These are phyloP conservation scores for Ogataea hybrid DNA, from an alignment of 1,139 yeast genomes.

Conservation along the genomic window DNA sequence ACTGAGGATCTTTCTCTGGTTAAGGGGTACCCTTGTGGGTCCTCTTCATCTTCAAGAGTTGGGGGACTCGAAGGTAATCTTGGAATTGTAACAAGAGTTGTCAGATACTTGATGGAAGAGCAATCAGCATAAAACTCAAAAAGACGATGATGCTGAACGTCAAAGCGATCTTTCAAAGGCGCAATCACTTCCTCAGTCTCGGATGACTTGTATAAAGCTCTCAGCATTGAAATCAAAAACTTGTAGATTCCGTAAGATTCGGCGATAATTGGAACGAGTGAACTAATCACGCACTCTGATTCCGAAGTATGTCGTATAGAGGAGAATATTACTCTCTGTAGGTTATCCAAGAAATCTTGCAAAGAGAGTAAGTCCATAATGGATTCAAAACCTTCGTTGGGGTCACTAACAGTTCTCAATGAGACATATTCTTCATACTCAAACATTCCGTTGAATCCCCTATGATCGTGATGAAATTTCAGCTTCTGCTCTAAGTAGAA, in stretches of 20 bases:
- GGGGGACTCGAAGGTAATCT: slow-evolving; percentile 68
- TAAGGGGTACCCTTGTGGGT: too few relatives aligned
- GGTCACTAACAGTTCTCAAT: slow-evolving; percentile 83
- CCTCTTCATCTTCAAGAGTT: slow-evolving; percentile 40
- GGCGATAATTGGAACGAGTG: slow-evolving; percentile 88
- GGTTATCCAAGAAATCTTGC: slow-evolving; percentile 81
- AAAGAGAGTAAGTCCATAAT: slow-evolving; percentile 81
- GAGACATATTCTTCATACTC: slow-evolving; percentile 95
- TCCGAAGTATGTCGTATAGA: slow-evolving; percentile 52
- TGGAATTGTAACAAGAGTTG: slow-evolving; percentile 85
- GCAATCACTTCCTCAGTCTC: slow-evolving; percentile 76
- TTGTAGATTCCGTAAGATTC: slow-evolving; percentile 93
- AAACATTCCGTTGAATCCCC: slow-evolving; percentile 91
- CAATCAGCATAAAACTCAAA: slow-evolving; percentile 90
- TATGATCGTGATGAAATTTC: slow-evolving; percentile 79
- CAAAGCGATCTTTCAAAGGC: slow-evolving; percentile 70
- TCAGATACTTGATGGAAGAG: slow-evolving; percentile 77
- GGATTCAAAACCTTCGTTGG: slow-evolving; percentile 93
- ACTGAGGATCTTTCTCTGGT: too few relatives aligned
- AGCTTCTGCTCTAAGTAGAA: slow-evolving; percentile 68
- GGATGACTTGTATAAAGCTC: slow-evolving; percentile 69
- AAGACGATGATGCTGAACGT: slow-evolving; percentile 75
- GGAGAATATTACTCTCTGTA: slow-evolving; percentile 76
- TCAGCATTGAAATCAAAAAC: slow-evolving; percentile 84
- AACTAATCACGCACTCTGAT: slow-evolving; percentile 81